Evolutionary conservation across 2,329 filamentous ascomycete genomes (phyloP), one percentile per base, ranked within the genome.

Genomic region (Talaromyces sp.): DNA sequence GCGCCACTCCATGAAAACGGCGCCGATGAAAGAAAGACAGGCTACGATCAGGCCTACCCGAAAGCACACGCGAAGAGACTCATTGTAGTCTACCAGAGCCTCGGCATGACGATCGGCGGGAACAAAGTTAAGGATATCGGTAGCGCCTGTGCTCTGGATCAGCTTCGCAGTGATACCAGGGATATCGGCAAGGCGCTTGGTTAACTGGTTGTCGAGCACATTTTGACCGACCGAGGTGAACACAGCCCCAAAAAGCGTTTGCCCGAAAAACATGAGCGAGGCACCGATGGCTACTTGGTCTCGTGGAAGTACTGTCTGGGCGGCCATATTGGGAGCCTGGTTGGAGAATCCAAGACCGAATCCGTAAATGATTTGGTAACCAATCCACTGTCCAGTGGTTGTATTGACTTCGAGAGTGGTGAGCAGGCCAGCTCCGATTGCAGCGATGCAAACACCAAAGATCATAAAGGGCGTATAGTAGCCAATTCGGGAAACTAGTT

Each of bases 331-430:
- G 22, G 65, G 65, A 17, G 65, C 64, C 55, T 72, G 69, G 61
- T 71, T 66, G 28, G 70, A 69, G 19, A 67, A 56, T 5, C 70
- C 71, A 13, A 69, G 57, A 1, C 73, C 73, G 52, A 73, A 62
- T 19, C 73, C 73, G 57, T 60, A 71, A 7, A 75, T 28, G 10
- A 72, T 64, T 54, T 74, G 59, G 19, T 57, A 61, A 10, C 59
- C 71, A 59, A 75, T 71, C 72, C 72, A 75, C 25, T 65, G 59
- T 6, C 47, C 60, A 2, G 58, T 55, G 13, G 39, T 22, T 8
- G 64, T 65, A 54, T 62, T 56, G 25, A 63, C 30, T 8, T 59
- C 27, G 54, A 70, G 62, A 15, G 65, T 67, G 10, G 61, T 55
- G 28, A 63, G 28, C 6, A 63, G 22, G 6, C 59, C 62, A 10